Evolutionary conservation across 129 eudicot species (phyloP), one percentile per base, ranked within the genome.

Genomic region (Flaveria linearis): DNA sequence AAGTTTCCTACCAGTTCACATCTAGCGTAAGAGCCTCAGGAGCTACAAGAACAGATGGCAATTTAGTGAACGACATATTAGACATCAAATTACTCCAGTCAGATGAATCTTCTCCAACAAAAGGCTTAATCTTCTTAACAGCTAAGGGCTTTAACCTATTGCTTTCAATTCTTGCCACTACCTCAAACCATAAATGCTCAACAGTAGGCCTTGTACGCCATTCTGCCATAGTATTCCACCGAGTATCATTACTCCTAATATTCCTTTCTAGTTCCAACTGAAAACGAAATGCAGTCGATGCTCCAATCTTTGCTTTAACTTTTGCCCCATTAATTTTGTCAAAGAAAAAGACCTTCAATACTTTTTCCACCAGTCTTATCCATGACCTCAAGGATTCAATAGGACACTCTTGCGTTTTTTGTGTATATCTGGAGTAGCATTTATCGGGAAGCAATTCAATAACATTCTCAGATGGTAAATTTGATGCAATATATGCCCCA

Each of bases 11-110:
- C 96, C 88, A 87, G 77, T 84, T 89, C 71, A 91, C 92, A 69
- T 89, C 95, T 49, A 91, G 82, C 9, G 97, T 92, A 36, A 92
- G 84, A 15, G 97, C 81, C 81, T 91, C 97, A 0, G 92, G 96
- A 69, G 89, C 82, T 47, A 92, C 88, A 78, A 92, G 88, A n/a
- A 74, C 76, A 7, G 97, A 82, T 12, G 97, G 86, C 72, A 85
- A 77, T 65, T 92, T 80, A 9, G 96, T 89, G 63, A 89, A 92
- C 16, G 97, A 89, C 74, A 89, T 79, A 71, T 91, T 91, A 28
- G 92, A 81, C 84, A 87, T 85, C 62, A 91, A 84, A 75, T 84
- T 85, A 79, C 91, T 89, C 96, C 96, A 92, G 49, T 92, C 85
- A 53, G 77, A 85, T 56, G 97, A 85, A 84, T 92, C 96, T 25